These are phyloP conservation scores for Aurinia saxatilis DNA, from an alignment of 345 rosid genomes.

Conservation along the genomic window DNA sequence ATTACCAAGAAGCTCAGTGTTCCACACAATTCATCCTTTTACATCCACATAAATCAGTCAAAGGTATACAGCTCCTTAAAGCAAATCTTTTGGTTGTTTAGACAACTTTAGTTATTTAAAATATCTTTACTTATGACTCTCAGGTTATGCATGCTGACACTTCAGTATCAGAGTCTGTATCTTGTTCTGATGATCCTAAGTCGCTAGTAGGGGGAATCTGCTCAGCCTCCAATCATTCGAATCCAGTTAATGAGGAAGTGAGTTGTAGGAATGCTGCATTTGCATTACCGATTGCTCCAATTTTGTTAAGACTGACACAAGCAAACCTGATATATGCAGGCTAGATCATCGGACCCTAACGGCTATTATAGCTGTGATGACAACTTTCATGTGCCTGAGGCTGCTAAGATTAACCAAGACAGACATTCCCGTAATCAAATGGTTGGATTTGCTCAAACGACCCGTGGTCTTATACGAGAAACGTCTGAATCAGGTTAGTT, in stretches of 20 bases:
- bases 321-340: slow-evolving; percentile 36
- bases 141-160: slow-evolving; percentile 54
- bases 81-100: not conserved
- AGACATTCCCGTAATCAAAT: slow-evolving; percentile 28
- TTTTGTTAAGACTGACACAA: not conserved
- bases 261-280: slow-evolving; percentile 21
- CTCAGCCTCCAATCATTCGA: slow-evolving; percentile 36
- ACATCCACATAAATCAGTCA: slow-evolving; percentile 37
- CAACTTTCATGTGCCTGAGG: slow-evolving; percentile 30
- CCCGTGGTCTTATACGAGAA: slow-evolving; percentile 1
- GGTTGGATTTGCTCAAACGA: slow-evolving; percentile 16
- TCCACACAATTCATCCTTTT: slow-evolving; percentile 33
- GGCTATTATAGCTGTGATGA: slow-evolving; percentile 71
- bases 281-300: not conserved
- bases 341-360: slow-evolving; percentile 41
- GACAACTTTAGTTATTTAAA: not conserved
- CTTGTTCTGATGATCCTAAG: slow-evolving; percentile 50
- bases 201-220: slow-evolving; percentile 38
- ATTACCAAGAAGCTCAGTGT: slow-evolving; percentile 45
- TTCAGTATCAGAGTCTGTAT: slow-evolving; percentile 49
- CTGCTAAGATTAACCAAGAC: slow-evolving; percentile 21
- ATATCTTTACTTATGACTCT: not conserved
- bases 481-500: slow-evolving; percentile 21
- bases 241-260: slow-evolving; percentile 62
- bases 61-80: slow-evolving; percentile 38